phyloP scores from a whole-genome alignment of 306 rosid species.

The Acacia acuminata region DNA sequence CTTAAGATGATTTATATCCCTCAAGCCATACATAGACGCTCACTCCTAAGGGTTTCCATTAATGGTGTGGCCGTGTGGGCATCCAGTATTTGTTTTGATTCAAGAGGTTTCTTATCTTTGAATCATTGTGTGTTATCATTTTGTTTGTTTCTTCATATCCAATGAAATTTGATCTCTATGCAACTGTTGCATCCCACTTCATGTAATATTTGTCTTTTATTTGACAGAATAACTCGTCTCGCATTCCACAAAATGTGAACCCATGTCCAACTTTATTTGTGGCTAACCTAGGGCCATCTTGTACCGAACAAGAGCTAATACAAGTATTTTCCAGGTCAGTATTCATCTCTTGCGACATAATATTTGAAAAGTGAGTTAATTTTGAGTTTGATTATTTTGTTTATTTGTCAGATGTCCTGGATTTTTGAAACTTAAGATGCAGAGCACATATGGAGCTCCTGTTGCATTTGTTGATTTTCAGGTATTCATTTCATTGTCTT shows the following conservation, averaged over 20 bases:
- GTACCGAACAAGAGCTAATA: slow-evolving; percentile 80
- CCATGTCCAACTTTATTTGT: slow-evolving; percentile 92
- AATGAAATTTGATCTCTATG: neutral
- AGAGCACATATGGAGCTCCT: slow-evolving; percentile 89
- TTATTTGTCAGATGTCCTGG: slow-evolving; percentile 71
- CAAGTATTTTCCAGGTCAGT: slow-evolving; percentile 84
- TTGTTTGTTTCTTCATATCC: no score
- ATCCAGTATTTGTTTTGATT: neutral
- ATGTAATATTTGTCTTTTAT: slow-evolving; percentile 10
- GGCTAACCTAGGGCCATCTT: slow-evolving; percentile 89
- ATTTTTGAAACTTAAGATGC: slow-evolving; percentile 89
- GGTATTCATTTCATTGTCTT: slow-evolving; percentile 43
- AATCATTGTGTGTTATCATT: neutral
- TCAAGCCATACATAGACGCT: neutral
- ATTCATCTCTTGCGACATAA: neutral
- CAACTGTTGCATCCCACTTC: neutral
- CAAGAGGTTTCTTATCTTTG: slow-evolving; percentile 19
- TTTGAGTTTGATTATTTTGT: slow-evolving; percentile 6
- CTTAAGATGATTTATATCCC: neutral
- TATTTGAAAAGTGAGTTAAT: slow-evolving; percentile 18
- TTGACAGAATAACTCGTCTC: slow-evolving; percentile 47
- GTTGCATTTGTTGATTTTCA: slow-evolving; percentile 97
- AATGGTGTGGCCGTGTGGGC: slow-evolving; percentile 1
- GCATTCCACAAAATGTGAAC: slow-evolving; percentile 48
- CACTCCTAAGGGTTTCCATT: neutral